phyloP scores from a whole-genome alignment of 805 yeast species.

The Lachancea dasiensis region DNA sequence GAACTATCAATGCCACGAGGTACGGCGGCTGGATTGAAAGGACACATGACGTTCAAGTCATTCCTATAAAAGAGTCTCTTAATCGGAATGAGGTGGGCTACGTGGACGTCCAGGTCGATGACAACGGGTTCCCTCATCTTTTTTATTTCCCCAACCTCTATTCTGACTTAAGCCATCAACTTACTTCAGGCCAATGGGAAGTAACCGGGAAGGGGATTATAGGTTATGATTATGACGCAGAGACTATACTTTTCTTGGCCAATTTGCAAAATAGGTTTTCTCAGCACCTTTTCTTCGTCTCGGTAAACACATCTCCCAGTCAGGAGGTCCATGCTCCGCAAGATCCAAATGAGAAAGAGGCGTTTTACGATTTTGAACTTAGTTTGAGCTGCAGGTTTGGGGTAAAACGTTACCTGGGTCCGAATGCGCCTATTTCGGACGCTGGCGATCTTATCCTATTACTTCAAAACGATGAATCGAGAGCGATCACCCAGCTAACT shows the following conservation, averaged over 20 bases:
- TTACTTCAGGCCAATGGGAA: slow-evolving; percentile 48
- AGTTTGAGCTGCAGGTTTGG: slow-evolving; percentile 52
- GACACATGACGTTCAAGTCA: slow-evolving; percentile 34
- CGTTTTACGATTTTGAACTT: slow-evolving; percentile 42
- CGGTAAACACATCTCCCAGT: slow-evolving; percentile 28
- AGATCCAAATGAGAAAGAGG: slow-evolving; percentile 16
- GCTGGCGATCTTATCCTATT: slow-evolving; percentile 20
- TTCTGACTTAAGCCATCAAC: slow-evolving; percentile 35
- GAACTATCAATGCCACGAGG: slow-evolving; percentile 39
- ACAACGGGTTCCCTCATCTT: slow-evolving; percentile 53
- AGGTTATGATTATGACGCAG: slow-evolving; percentile 42
- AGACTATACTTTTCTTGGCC: slow-evolving; percentile 49
- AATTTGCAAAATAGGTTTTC: slow-evolving; percentile 43
- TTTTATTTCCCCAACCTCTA: slow-evolving; percentile 49
- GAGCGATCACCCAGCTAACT: slow-evolving; percentile 11
- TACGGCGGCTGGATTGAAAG: slow-evolving; percentile 60
- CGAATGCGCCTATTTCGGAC: slow-evolving; percentile 20
- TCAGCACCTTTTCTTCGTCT: slow-evolving; percentile 52
- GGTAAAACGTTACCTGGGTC: slow-evolving; percentile 24
- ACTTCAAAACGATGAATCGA: slow-evolving; percentile 6
- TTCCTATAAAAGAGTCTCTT: slow-evolving; percentile 33
- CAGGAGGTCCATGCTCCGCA: slow-evolving; percentile 13
- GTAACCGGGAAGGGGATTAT: slow-evolving; percentile 42
- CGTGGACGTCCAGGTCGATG: slow-evolving; percentile 52
- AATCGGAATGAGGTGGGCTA: slow-evolving; percentile 44